These are phyloP conservation scores for Taxawa tesnikishii DNA, from an alignment of 2,329 filamentous ascomycete species.

Conservation along the genomic window DNA sequence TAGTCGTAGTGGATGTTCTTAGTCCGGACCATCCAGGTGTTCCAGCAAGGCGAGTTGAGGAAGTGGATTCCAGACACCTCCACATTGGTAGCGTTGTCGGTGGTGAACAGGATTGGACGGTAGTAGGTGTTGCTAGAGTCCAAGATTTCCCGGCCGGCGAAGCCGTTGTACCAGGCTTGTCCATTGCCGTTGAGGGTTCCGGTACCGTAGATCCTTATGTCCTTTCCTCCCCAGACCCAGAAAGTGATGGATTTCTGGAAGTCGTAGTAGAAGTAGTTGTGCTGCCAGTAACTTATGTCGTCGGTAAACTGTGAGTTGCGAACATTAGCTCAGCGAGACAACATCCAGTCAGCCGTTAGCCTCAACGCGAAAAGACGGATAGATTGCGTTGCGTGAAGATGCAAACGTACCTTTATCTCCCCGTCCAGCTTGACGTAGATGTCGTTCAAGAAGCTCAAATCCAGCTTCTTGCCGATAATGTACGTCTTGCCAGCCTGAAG, in stretches of 20 bases:
- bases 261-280: constrained; percentile 37
- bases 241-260: constrained; percentile 48
- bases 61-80: constrained; percentile 46
- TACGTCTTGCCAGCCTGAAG: constrained; percentile 42
- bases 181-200: constrained; percentile 46
- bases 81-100: constrained; percentile 48
- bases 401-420: constrained; percentile 34
- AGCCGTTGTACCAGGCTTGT: constrained; percentile 31
- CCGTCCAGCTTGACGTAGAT: constrained; percentile 48
- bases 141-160: constrained; percentile 6
- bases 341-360: too few species aligned
- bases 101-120: constrained; percentile 48
- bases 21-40: constrained; percentile 48
- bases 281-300: constrained; percentile 36
- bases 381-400: too few species aligned
- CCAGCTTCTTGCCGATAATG: constrained; percentile 46
- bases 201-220: constrained; percentile 48
- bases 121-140: constrained; percentile 39
- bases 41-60: constrained; percentile 52
- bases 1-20: constrained; percentile 43
- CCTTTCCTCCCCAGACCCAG: constrained; percentile 51
- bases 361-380: too few species aligned
- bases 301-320: constrained; percentile 35
- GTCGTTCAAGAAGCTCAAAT: constrained; percentile 45
- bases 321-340: too few species aligned